phyloP scores from a whole-genome alignment of 768 basidiomycete species.

The Mycena belliarum region DNA sequence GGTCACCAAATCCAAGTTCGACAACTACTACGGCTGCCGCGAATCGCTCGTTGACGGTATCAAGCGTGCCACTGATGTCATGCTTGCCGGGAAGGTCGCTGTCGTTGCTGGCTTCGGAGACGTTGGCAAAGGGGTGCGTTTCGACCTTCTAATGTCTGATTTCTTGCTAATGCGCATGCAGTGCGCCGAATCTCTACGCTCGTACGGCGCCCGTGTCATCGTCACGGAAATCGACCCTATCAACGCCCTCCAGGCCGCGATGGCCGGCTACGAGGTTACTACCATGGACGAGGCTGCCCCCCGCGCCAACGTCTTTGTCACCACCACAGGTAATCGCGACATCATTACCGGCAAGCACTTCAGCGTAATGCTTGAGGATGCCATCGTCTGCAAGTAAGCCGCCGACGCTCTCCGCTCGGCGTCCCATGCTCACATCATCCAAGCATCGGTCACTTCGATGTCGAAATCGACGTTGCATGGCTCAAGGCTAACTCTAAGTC shows the following conservation, averaged over 20 bases:
- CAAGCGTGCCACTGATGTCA: conserved; percentile 99
- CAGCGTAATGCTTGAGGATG: conserved; percentile 93
- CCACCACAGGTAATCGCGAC: conserved; percentile 98
- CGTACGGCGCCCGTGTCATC: conserved; percentile 96
- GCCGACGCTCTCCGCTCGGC: not conserved
- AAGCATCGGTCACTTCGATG: conserved; percentile 85
- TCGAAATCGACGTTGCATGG: conserved; percentile 98
- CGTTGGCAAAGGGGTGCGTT: conserved; percentile 95
- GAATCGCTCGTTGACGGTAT: conserved; percentile 99
- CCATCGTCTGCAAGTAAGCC: conserved; percentile 94
- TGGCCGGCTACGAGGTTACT: conserved; percentile 98
- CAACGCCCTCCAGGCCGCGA: conserved; percentile 99
- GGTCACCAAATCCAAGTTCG: conserved; percentile 99
- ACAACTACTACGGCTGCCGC: conserved; percentile 98
- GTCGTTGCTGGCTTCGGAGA: conserved; percentile 99
- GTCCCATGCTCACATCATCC: conserved; percentile 8
- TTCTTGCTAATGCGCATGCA: conserved; percentile 31
- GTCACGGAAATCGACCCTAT: conserved; percentile 99
- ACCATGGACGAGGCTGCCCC: conserved; percentile 98
- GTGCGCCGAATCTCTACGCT: conserved; percentile 96
- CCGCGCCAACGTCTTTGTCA: conserved; percentile 90
- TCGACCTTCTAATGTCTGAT: not conserved
- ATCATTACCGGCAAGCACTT: conserved; percentile 95
- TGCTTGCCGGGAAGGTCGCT: conserved; percentile 99
- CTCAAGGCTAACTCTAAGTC: conserved; percentile 89